Percentiles rank a stretch among this genome's conserved stretches.
Conservation (phyloP, 805 yeast species). For the Teunomyces cretensis region DNA sequence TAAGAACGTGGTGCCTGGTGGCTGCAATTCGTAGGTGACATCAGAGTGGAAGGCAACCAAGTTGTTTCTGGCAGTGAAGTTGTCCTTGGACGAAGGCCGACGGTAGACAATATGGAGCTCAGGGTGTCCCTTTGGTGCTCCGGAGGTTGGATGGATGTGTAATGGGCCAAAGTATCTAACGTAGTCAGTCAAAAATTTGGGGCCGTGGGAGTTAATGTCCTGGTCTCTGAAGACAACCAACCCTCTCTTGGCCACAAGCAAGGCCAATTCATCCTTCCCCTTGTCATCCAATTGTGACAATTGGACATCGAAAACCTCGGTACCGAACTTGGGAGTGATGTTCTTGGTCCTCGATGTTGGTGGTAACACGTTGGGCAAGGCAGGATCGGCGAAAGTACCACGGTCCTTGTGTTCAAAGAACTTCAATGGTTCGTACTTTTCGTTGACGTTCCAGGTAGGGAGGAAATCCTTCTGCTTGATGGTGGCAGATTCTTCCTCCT, state of each 20-base stretch:
- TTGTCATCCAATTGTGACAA: constrained; percentile 23
- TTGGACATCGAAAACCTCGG: constrained; percentile 30
- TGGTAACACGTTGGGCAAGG: constrained; percentile 21
- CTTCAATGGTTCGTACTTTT: constrained; percentile 27
- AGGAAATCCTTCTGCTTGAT: constrained; percentile 17
- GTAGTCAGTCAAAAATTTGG: constrained; percentile 50
- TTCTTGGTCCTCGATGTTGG: constrained; percentile 13
- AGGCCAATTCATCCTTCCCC: constrained; percentile 34
- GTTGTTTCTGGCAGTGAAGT: constrained; percentile 34
- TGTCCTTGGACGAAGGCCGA: constrained; percentile 31
- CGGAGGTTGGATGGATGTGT: constrained; percentile 74
- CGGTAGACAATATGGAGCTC: constrained; percentile 64
- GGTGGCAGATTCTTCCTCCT: background rate
- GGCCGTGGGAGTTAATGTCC: constrained; percentile 36
- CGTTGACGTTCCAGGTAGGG: constrained; percentile 36
- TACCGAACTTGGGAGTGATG: constrained; percentile 34
- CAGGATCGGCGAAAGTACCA: constrained; percentile 25
- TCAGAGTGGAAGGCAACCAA: constrained; percentile 68
- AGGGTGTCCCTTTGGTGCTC: constrained; percentile 64
- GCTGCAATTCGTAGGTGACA: constrained; percentile 70
- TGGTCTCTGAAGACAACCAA: constrained; percentile 35
- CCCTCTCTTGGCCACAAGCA: constrained; percentile 32
- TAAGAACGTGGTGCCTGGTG: constrained; percentile 71
- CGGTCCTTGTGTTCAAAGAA: constrained; percentile 28
- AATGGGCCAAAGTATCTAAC: constrained; percentile 67